Percentiles rank a stretch among this genome's conserved stretches.
These are phyloP conservation scores for Trichoderma sp. DNA, from an alignment of 2,329 filamentous ascomycete species.

Conservation along the genomic window DNA sequence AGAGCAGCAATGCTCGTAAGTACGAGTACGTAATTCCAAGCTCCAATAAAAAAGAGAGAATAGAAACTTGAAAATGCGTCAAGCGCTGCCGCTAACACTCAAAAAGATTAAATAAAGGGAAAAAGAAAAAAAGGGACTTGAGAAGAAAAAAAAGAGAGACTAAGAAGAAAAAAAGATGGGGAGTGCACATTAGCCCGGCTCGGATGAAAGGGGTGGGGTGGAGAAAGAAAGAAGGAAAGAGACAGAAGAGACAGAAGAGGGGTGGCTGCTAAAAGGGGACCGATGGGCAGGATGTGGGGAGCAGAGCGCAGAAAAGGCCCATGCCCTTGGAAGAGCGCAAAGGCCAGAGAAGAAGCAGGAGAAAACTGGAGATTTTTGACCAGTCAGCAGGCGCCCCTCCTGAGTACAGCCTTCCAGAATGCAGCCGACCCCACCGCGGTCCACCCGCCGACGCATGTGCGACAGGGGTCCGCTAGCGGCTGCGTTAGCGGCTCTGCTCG, in stretches of 20 bases:
- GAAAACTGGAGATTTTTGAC: constrained; percentile 19
- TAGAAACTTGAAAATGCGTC: neutral
- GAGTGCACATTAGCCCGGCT: neutral
- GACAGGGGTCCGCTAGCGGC: constrained; percentile 36
- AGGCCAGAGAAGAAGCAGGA: neutral
- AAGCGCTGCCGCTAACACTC: neutral
- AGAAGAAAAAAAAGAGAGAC: neutral
- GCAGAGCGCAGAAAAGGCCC: neutral
- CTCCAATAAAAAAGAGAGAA: neutral
- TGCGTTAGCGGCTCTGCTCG: constrained; percentile 34
- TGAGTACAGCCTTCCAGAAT: constrained; percentile 27
- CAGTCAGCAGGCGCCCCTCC: constrained; percentile 27
- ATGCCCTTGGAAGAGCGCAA: constrained; percentile 10
- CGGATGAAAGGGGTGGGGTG: constrained; percentile 8
- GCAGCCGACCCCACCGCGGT: constrained; percentile 28
- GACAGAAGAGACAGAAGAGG: neutral
- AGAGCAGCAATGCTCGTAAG: neutral
- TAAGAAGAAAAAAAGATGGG: neutral
- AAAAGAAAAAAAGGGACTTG: neutral
- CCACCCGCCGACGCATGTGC: constrained; percentile 35
- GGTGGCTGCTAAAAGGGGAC: constrained; percentile 4
- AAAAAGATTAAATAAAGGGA: neutral
- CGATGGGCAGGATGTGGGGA: constrained; percentile 4
- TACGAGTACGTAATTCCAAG: neutral
- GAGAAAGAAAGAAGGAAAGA: neutral